phyloP scores from a whole-genome alignment of 2,329 filamentous ascomycete genomes.

The Alternaria sp. region DNA sequence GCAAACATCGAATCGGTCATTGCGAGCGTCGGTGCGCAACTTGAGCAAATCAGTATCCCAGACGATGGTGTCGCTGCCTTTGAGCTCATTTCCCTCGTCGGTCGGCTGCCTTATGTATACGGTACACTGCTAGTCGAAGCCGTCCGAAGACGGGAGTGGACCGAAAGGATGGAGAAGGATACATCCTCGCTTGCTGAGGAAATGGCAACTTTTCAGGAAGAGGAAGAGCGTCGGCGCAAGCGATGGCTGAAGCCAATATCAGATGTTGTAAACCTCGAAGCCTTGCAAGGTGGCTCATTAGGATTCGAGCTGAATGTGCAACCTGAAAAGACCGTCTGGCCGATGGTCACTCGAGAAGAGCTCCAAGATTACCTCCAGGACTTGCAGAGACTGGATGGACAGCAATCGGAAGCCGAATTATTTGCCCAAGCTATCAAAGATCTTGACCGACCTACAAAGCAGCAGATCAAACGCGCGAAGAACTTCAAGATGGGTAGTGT shows the following conservation, averaged over 20 bases:
- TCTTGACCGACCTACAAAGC: conserved; percentile 79
- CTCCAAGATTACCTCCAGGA: conserved; percentile 74
- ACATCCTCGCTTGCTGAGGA: conserved; percentile 89
- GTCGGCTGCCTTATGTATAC: conserved; percentile 86
- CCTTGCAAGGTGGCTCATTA: conserved; percentile 71
- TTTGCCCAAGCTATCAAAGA: conserved; percentile 79
- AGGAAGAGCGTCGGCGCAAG: conserved; percentile 84
- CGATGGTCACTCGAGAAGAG: conserved; percentile 75
- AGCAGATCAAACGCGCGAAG: conserved; percentile 84
- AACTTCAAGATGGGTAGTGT: conserved; percentile 97
- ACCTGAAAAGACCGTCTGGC: conserved; percentile 82
- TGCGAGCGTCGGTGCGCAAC: conserved; percentile 72
- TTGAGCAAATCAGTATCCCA: conserved; percentile 73
- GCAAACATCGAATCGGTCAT: conserved; percentile 79
- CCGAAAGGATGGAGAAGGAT: conserved; percentile 84
- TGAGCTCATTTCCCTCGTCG: conserved; percentile 78
- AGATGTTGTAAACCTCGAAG: conserved; percentile 71
- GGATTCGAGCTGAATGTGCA: conserved; percentile 85
- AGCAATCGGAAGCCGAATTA: conserved; percentile 71
- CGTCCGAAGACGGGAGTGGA: conserved; percentile 86
- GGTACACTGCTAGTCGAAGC: conserved; percentile 87
- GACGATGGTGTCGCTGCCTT: conserved; percentile 81
- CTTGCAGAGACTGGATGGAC: conserved; percentile 69
- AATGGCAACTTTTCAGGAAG: conserved; percentile 88
- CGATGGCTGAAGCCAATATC: conserved; percentile 91